Conservation (phyloP, 306 rosid species). For the Cajanus cajan region DNA sequence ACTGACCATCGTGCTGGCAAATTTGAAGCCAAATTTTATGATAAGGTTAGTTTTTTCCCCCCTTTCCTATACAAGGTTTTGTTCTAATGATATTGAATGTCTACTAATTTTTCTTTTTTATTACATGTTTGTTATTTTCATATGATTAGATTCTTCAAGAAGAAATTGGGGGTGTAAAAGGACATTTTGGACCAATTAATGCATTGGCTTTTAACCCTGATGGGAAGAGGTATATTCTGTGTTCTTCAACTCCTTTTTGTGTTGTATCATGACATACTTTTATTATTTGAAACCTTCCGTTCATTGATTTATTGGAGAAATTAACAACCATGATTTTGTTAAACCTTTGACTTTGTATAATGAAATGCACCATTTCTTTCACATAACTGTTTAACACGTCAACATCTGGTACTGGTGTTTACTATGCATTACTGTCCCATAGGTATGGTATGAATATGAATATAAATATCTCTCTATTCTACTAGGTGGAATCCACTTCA, state of each 20-base stretch:
- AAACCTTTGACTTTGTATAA: neutral
- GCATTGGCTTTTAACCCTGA: conserved; percentile 95
- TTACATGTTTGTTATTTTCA: conserved; percentile 5
- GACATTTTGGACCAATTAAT: conserved; percentile 98
- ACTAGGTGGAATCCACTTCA: neutral
- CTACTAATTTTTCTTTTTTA: neutral
- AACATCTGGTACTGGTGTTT: neutral
- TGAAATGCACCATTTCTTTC: neutral
- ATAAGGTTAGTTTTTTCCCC: conserved; percentile 52
- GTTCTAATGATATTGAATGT: neutral
- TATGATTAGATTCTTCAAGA: conserved; percentile 82
- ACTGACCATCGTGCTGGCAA: conserved; percentile 89
- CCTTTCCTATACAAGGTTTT: neutral
- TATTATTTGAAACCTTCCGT: neutral
- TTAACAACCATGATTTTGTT: conserved; percentile 3
- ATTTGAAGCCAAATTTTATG: conserved; percentile 89
- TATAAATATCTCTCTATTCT: neutral
- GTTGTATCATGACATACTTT: neutral
- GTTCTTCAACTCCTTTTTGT: neutral
- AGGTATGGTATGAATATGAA: neutral
- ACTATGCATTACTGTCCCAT: neutral
- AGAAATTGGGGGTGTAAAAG: conserved; percentile 98
- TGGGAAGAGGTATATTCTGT: conserved; percentile 68
- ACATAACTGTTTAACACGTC: neutral
- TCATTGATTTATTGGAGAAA: neutral